Evolutionary conservation across 148 eudicot species (phyloP).

Genomic region (Rhododendron griersonianum): DNA sequence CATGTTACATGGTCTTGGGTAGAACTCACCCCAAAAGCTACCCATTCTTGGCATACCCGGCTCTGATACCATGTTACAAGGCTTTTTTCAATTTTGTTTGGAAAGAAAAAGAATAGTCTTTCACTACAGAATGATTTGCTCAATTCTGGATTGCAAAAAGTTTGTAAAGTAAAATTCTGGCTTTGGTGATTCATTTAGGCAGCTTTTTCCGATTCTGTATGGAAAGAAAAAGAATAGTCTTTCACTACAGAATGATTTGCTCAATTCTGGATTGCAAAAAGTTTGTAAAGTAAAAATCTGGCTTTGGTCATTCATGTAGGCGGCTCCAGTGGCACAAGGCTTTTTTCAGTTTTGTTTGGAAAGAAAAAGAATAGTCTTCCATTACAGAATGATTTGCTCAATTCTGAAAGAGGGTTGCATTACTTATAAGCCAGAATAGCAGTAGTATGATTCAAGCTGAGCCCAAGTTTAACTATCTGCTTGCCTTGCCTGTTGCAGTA

Average conservation of each 20-base stretch:
- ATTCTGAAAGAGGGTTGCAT: neutral
- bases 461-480: neutral
- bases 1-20: too few species aligned
- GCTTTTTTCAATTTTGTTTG: neutral
- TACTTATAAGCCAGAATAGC: neutral
- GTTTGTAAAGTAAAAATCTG: too few species aligned
- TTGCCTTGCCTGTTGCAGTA: neutral
- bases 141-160: neutral
- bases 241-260: neutral
- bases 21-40: too few species aligned
- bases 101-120: neutral
- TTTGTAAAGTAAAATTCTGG: neutral
- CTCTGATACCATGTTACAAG: too few species aligned
- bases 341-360: neutral
- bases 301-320: neutral
- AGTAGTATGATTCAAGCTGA: neutral
- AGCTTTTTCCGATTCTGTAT: neutral
- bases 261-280: neutral
- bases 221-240: neutral
- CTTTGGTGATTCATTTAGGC: neutral
- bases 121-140: neutral
- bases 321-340: neutral
- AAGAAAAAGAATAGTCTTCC: neutral
- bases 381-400: neutral
- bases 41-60: too few species aligned